phyloP scores from a whole-genome alignment of 2,329 filamentous ascomycete species.

The Xylaria sp. region DNA sequence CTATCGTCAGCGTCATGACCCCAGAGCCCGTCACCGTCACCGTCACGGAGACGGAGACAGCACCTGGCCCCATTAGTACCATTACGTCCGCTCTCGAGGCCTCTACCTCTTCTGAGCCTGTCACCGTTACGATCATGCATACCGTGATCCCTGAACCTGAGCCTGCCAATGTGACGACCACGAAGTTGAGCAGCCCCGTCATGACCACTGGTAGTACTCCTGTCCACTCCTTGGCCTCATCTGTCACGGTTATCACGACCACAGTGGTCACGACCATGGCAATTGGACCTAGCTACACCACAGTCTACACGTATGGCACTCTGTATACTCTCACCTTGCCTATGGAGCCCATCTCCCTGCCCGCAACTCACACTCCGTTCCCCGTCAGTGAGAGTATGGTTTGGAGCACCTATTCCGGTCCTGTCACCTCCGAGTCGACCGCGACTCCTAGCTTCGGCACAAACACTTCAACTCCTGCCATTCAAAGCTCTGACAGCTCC shows the following conservation, averaged over 20 bases:
- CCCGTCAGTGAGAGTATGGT: conserved; percentile 1
- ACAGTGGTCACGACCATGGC: conserved; percentile 7
- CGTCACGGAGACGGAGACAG: conserved; percentile 4
- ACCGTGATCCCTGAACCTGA: conserved; percentile 11
- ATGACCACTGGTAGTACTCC: background rate
- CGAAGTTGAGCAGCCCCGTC: background rate
- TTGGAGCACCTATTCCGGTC: conserved; percentile 4
- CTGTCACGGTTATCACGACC: background rate
- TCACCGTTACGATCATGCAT: conserved; percentile 8
- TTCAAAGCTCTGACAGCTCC: background rate
- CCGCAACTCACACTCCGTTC: background rate
- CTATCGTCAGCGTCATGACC: background rate
- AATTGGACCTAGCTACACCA: background rate
- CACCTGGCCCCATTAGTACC: background rate
- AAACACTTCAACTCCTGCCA: background rate
- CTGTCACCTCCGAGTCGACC: background rate
- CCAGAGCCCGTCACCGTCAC: conserved; percentile 5
- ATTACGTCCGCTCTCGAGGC: background rate
- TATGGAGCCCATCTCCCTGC: background rate
- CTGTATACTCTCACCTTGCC: conserved; percentile 2
- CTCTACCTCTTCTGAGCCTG: background rate
- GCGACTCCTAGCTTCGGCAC: background rate
- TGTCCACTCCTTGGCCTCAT: background rate
- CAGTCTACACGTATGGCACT: background rate
- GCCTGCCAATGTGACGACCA: background rate